Base-by-base conservation (phyloP, 257 asterid species). In the Salvia splendens region DNA sequence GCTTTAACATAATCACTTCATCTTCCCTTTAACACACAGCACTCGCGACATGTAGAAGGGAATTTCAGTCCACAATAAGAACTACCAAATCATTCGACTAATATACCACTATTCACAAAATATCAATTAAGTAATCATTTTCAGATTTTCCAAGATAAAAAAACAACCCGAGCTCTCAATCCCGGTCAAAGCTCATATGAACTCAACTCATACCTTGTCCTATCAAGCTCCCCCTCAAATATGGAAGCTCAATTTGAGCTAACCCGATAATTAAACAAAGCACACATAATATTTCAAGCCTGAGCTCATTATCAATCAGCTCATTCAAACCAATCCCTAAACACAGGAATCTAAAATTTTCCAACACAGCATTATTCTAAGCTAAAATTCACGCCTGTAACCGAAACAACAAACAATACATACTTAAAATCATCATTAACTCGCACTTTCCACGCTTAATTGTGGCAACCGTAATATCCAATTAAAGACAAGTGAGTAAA, bases 391-490 rank as follows among this genome's bases (percentile, higher is more conserved):
- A 65, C n/a, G 30, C 30, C 30, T 24, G 30, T 24, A 24, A 24
- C 30, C 30, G 14, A 53, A 66, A 71, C 68, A 16, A 67, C 6
- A 48, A 64, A 62, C 16, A 24, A 24, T 24, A 24, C 61, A 51
- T 14, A 38, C 58, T 58, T 16, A 65, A 36, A 59, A 24, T 64
- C 62, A 24, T 10, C 72, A 61, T 14, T 20, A 10, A 32, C 24
- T 30, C 64, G 48, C 53, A 70, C 15, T 61, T 45, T 32, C 71
- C 79, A 57, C 12, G 36, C 75, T 61, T 56, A 28, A 61, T 51
- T 38, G 55, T 15, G 65, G 30, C 64, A 71, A n/a, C 9, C 54
- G 61, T 32, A 50, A 10, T 70, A 47, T 17, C 65, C 33, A 70
- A 66, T 14, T 42, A 20, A 74, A 62, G 57, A 49, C 11, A 12